These are phyloP conservation scores for Microbotryum intermedium DNA, from an alignment of 1,284 basidiomycete species.

Conservation along the genomic window DNA sequence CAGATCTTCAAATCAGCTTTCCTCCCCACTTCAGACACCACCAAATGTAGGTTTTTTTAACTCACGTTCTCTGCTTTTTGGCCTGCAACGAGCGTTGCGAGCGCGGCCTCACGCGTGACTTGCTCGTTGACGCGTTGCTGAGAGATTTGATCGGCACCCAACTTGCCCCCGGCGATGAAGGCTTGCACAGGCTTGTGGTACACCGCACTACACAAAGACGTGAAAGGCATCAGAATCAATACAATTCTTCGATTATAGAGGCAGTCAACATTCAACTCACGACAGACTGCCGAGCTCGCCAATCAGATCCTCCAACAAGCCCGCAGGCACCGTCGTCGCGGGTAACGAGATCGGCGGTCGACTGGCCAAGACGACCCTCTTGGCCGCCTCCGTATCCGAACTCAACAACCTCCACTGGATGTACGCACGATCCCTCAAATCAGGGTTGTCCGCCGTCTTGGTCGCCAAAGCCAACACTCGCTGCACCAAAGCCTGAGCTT, in stretches of 20 bases:
- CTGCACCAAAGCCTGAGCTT: constrained; percentile 82
- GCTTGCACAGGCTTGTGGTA: constrained; percentile 81
- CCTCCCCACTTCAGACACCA: not conserved
- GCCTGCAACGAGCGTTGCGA: constrained; percentile 79
- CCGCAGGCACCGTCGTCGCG: constrained; percentile 78
- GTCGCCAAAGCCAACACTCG: constrained; percentile 85
- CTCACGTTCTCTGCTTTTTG: constrained; percentile 74
- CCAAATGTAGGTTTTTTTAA: too few relatives aligned
- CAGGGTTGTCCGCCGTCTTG: constrained; percentile 92
- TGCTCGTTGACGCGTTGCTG: constrained; percentile 4
- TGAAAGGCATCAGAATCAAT: constrained; percentile 53
- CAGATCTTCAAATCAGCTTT: not conserved
- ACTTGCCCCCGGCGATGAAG: constrained; percentile 41
- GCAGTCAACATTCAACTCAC: not conserved
- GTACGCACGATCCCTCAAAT: constrained; percentile 91
- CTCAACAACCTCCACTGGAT: constrained; percentile 93
- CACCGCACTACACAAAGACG: constrained; percentile 42
- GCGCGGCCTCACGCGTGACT: constrained; percentile 55
- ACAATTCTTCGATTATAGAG: constrained; percentile 19
- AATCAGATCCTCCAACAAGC: constrained; percentile 84
- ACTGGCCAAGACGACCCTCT: constrained; percentile 83
- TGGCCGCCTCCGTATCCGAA: constrained; percentile 85
- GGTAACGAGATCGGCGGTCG: constrained; percentile 90
- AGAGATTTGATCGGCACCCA: constrained; percentile 64
- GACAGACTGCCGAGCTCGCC: constrained; percentile 53